Percentiles rank a stretch among this genome's conserved stretches.
phyloP scores from a whole-genome alignment of 106 monocot species.

The Allium cepa region DNA sequence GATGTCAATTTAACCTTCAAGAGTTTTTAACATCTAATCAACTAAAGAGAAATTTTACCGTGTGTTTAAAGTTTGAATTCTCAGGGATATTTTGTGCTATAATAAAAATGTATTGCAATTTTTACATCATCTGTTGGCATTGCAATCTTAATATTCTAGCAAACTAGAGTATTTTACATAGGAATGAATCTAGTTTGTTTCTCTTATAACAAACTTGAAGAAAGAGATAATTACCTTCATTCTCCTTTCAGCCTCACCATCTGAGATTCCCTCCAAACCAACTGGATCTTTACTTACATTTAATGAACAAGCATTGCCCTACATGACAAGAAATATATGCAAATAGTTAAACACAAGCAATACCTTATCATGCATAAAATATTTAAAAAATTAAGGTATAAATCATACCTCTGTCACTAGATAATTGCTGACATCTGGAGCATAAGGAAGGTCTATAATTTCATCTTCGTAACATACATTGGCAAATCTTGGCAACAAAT shows the following conservation, averaged over 20 bases:
- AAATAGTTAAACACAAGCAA: neutral
- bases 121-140: too few species aligned
- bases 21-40: too few species aligned
- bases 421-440: slow-evolving; percentile 92
- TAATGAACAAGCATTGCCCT: slow-evolving; percentile 57
- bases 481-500: slow-evolving; percentile 54
- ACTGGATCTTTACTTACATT: slow-evolving; percentile 68
- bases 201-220: neutral
- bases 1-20: too few species aligned
- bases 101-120: neutral
- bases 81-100: neutral
- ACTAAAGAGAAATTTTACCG: too few species aligned
- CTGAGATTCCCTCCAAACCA: slow-evolving; percentile 59
- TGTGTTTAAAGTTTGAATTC: neutral
- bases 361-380: neutral
- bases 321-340: neutral
- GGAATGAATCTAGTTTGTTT: neutral
- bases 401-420: slow-evolving; percentile 69
- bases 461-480: slow-evolving; percentile 76
- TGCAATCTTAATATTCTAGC: too few species aligned
- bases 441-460: slow-evolving; percentile 39
- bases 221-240: slow-evolving; percentile 47
- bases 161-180: too few species aligned
- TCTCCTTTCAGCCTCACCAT: slow-evolving; percentile 76
- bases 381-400: neutral